Percentiles rank a stretch among this genome's conserved stretches.
Evolutionary conservation across 768 basidiomycete species (phyloP).

Genomic region (Suillus americanus): DNA sequence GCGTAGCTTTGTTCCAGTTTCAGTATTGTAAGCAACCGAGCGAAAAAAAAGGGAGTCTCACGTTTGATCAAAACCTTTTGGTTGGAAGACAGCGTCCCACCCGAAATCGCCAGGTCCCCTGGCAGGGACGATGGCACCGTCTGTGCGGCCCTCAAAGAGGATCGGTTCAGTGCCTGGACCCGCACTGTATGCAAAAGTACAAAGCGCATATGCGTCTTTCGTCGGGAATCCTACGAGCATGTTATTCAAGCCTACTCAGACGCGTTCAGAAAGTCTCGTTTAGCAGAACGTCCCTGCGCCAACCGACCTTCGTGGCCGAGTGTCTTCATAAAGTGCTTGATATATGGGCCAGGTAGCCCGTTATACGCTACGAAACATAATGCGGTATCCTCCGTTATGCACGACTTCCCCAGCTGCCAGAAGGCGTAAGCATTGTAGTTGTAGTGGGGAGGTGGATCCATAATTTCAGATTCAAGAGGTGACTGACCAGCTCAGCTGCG

Average conservation of each 20-base stretch:
- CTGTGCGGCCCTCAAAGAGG: conserved; percentile 83
- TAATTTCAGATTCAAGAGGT: background rate
- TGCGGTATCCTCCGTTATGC: conserved; percentile 91
- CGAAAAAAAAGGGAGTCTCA: conserved; percentile 31
- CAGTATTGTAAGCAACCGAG: background rate
- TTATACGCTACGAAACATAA: conserved; percentile 86
- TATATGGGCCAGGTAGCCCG: conserved; percentile 95
- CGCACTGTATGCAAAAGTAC: conserved; percentile 93
- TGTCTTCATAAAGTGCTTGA: conserved; percentile 86
- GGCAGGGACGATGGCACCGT: conserved; percentile 86
- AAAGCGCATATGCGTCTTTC: conserved; percentile 83
- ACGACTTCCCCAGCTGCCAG: conserved; percentile 47
- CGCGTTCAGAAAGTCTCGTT: background rate
- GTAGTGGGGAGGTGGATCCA: background rate
- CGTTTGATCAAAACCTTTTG: conserved; percentile 75
- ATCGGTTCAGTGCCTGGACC: conserved; percentile 81
- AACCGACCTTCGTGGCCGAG: conserved; percentile 80
- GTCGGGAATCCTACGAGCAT: conserved; percentile 76
- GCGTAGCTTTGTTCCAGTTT: conserved; percentile 46
- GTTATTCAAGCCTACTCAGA: conserved; percentile 65
- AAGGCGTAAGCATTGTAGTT: conserved; percentile 4
- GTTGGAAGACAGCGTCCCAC: conserved; percentile 89
- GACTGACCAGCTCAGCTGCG: conserved; percentile 76
- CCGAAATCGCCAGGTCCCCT: conserved; percentile 81
- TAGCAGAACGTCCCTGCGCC: background rate